Base-by-base conservation (phyloP, 371 early-diverging fungal species). In the Syncephalastrum contaminatum region DNA sequence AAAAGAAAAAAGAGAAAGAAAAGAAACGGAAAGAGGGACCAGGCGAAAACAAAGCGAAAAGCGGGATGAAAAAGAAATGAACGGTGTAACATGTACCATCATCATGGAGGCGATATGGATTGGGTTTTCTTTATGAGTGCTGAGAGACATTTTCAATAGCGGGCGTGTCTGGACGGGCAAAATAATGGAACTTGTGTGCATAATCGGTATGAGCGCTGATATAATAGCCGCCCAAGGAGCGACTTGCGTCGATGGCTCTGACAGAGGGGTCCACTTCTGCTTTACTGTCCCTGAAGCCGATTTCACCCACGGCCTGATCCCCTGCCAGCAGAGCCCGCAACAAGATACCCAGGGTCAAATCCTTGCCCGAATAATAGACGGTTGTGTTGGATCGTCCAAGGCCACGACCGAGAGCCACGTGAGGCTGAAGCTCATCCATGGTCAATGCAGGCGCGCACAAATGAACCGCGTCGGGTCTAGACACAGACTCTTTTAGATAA, bases 401-500 rank as follows among this genome's bases (percentile, higher is more conserved):
- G 2, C 67, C 66, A 6, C 54, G 44, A 6, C 58, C 69, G 36
- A 42, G 51, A 19, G 41, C 25, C 27, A 77, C 59, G 27, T 60
- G 58, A 22, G 58, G 61, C 24, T 66, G 51, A 42, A 77, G 65
- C 42, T 79, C 79, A 42, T 62, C 46, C 27, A 55, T 53, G 36
- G 66, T 54, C 25, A 79, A 52, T 14, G 79, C 79, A 10, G 79
- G 79, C 13, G 79, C 79, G 51, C 75, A 79, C 14, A 79, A 56
- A 62, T 79, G 79, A 39, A 79, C 53, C 2, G 67, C 59, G 42
- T 79, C 72, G 15, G 79, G 79, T 30, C 79, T 77, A 57, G 20
- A 36, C 25, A n/a, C 16, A 46, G 8, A 44, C 43, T 42, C 19
- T 13, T 13, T 20, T 43, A 22, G 42, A 43, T 43, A 16, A 42